Percentiles rank a stretch among this genome's conserved stretches.
These are phyloP conservation scores for Colletotrichum cereale DNA, from an alignment of 2,329 filamentous ascomycete species.

Conservation along the genomic window DNA sequence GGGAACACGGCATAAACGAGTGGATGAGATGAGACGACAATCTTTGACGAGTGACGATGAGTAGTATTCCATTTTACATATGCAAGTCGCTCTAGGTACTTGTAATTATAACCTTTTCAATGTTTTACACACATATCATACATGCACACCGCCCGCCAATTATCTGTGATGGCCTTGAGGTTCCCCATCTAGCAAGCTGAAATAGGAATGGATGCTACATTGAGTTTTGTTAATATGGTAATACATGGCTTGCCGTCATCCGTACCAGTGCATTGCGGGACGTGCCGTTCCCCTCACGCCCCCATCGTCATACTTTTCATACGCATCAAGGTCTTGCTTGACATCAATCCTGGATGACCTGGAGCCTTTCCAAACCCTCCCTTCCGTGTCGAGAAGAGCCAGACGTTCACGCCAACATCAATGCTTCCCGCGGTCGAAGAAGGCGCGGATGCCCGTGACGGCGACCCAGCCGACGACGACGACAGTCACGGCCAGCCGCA, in stretches of 20 bases:
- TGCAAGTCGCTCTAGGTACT: constrained; percentile 27
- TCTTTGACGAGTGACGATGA: constrained; percentile 30
- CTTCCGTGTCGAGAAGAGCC: too few species aligned
- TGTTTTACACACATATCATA: neutral
- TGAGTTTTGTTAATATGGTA: neutral
- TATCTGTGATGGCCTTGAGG: neutral
- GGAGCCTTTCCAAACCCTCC: neutral
- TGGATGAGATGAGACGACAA: constrained; percentile 11
- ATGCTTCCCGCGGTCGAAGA: constrained; percentile 2
- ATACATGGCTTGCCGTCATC: neutral
- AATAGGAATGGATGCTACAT: neutral
- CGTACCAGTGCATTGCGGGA: neutral
- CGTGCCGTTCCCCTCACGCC: neutral
- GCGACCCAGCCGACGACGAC: constrained; percentile 37
- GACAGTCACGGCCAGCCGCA: constrained; percentile 26
- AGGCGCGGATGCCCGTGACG: constrained; percentile 26
- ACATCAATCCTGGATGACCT: neutral
- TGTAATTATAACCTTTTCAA: constrained; percentile 30
- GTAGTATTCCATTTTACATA: neutral
- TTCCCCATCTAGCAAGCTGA: neutral
- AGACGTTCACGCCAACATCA: too few species aligned
- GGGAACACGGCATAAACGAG: neutral
- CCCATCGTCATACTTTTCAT: neutral
- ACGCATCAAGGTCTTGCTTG: neutral
- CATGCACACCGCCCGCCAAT: too few species aligned